Conservation (phyloP, 768 basidiomycete species). For the Collybiopsis confluens region DNA sequence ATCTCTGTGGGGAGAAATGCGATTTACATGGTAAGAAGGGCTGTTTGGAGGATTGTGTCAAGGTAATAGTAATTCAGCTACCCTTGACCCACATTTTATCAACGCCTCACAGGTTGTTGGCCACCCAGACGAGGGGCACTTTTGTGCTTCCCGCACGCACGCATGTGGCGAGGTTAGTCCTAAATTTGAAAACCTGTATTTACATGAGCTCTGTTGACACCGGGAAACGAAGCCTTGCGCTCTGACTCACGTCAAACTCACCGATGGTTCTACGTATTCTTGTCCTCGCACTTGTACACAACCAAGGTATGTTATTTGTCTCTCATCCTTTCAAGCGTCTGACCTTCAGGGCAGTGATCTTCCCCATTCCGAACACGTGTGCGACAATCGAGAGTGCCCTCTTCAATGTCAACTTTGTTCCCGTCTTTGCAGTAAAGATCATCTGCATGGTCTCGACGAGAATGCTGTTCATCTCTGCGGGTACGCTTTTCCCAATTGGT, state of each 20-base stretch:
- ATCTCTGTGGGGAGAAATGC: slow-evolving; percentile 55
- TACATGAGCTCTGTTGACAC: too few species aligned
- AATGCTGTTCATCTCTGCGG: slow-evolving; percentile 52
- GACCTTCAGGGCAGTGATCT: slow-evolving; percentile 31
- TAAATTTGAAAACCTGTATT: too few species aligned
- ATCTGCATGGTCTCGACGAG: slow-evolving; percentile 46
- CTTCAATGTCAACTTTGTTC: slow-evolving; percentile 51
- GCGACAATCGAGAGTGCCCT: slow-evolving; percentile 51
- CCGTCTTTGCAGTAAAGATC: slow-evolving; percentile 47
- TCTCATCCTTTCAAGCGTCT: too few species aligned
- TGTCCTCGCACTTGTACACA: slow-evolving; percentile 40
- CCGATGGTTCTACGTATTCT: slow-evolving; percentile 28
- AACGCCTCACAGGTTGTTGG: slow-evolving; percentile 35
- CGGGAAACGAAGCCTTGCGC: slow-evolving; percentile 37
- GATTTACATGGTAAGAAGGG: slow-evolving; percentile 40
- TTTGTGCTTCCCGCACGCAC: slow-evolving; percentile 50
- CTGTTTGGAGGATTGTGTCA: slow-evolving; percentile 48
- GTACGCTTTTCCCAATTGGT: slow-evolving; percentile 24
- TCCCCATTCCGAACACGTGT: slow-evolving; percentile 42
- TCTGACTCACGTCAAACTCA: slow-evolving; percentile 24
- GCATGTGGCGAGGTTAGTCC: slow-evolving; percentile 48
- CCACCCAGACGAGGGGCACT: slow-evolving; percentile 45
- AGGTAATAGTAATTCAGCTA: too few species aligned
- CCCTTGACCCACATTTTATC: background rate
- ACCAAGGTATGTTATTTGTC: slow-evolving; percentile 31